A percentile compares a stretch with the other conserved stretches of the same genome.
These are phyloP conservation scores for Carex cristatella DNA, from an alignment of 176 grass and related monocot genomes.

Conservation along the genomic window DNA sequence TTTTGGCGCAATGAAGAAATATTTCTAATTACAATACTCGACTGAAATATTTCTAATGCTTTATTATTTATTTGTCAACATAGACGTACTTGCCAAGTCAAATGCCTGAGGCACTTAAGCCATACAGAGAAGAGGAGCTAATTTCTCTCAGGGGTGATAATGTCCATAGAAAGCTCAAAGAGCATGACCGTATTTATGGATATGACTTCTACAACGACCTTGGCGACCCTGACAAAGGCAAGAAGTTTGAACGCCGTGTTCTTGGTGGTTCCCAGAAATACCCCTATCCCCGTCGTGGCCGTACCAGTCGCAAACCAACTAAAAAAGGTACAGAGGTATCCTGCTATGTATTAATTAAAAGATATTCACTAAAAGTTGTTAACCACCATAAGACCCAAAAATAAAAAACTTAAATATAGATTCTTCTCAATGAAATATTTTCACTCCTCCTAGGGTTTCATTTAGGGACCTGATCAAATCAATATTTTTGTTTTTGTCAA, in stretches of 20 bases:
- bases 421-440: conserved; percentile 2
- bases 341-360: background rate
- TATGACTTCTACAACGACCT: conserved; percentile 80
- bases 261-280: conserved; percentile 42
- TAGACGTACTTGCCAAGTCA: conserved; percentile 61
- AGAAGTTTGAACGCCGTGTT: conserved; percentile 32
- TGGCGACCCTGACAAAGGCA: conserved; percentile 31
- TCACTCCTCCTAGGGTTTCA: background rate
- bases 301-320: conserved; percentile 26
- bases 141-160: conserved; percentile 46
- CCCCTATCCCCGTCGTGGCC: conserved; percentile 49
- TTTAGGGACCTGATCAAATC: background rate
- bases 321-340: conserved; percentile 18
- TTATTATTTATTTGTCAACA: background rate
- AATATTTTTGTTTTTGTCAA: background rate
- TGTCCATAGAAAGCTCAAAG: conserved; percentile 28
- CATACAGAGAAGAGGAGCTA: conserved; percentile 69
- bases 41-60: background rate
- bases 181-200: conserved; percentile 61
- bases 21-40: background rate
- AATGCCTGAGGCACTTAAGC: conserved; percentile 47
- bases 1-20: background rate
- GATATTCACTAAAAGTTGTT: background rate
- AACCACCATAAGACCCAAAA: background rate
- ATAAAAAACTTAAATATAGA: background rate